A percentile compares a stretch with the other conserved stretches of the same genome.
Evolutionary conservation across 2,329 filamentous ascomycete genomes (phyloP).

Genomic region (Lojkania enalia): DNA sequence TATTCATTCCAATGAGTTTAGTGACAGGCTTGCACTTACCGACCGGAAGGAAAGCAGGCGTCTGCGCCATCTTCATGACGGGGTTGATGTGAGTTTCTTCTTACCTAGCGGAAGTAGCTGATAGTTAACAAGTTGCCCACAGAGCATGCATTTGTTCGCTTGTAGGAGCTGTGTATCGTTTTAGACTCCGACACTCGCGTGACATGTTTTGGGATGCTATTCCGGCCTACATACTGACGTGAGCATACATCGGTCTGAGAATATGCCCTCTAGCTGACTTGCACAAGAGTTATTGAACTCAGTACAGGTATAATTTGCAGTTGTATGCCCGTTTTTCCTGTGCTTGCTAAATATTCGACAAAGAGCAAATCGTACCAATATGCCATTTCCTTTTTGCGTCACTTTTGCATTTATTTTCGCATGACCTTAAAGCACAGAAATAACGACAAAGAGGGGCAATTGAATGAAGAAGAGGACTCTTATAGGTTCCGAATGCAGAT

Average conservation of each 20-base stretch:
- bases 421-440: too few species aligned
- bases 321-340: slow-evolving; percentile 3
- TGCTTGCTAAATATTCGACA: slow-evolving; percentile 1
- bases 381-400: background rate
- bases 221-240: slow-evolving; percentile 2
- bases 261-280: background rate
- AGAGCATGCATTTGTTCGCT: slow-evolving; percentile 8
- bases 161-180: slow-evolving; percentile 5
- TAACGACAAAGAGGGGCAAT: background rate
- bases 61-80: slow-evolving; percentile 3
- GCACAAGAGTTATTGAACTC: slow-evolving; percentile 4
- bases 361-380: background rate
- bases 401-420: background rate
- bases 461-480: background rate
- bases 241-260: background rate
- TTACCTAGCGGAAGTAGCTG: background rate
- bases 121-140: background rate
- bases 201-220: slow-evolving; percentile 3
- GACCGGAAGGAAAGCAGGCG: slow-evolving; percentile 3
- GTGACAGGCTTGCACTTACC: slow-evolving; percentile 4
- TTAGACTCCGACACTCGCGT: background rate
- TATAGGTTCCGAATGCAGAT: background rate
- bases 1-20: slow-evolving; percentile 5
- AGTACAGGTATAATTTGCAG: slow-evolving; percentile 2
- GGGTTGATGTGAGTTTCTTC: slow-evolving; percentile 5